These are phyloP conservation scores for Rauvolfia tetraphylla DNA, from an alignment of 257 asterid genomes.

Conservation along the genomic window DNA sequence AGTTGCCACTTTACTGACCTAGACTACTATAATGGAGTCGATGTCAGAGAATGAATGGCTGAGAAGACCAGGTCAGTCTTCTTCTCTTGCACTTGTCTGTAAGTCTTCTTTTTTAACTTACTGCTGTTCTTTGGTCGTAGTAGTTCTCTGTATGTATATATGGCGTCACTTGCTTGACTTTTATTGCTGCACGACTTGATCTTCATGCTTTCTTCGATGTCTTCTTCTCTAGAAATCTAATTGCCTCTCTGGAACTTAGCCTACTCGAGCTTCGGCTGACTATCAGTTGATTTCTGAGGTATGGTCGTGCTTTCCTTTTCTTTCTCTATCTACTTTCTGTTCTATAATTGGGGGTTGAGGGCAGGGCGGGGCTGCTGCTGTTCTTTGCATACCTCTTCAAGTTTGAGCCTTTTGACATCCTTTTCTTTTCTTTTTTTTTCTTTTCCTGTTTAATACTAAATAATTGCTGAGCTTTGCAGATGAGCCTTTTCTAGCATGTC, in stretches of 20 bases:
- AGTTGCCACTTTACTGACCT: constrained; percentile 43
- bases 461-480: constrained; percentile 9
- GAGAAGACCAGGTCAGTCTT: constrained; percentile 47
- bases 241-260: constrained; percentile 6
- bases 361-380: constrained; percentile 3
- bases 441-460: not conserved
- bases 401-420: constrained; percentile 11
- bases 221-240: constrained; percentile 17
- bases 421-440: not conserved
- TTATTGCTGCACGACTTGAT: constrained; percentile 22
- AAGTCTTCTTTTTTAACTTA: constrained; percentile 19
- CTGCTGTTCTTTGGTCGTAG: not conserved
- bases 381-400: not conserved
- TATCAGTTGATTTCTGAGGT: constrained; percentile 39
- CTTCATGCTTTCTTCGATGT: constrained; percentile 21
- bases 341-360: constrained; percentile 6
- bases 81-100: constrained; percentile 51
- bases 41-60: constrained; percentile 89
- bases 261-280: constrained; percentile 1
- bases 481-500: constrained; percentile 16
- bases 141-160: constrained; percentile 1
- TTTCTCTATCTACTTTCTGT: not conserved
- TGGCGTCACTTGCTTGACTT: constrained; percentile 11
- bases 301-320: constrained; percentile 6
- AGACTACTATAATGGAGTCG: constrained; percentile 42